Conservation (phyloP, 1,284 basidiomycete genomes). For the Ceraceosorus guamensis region DNA sequence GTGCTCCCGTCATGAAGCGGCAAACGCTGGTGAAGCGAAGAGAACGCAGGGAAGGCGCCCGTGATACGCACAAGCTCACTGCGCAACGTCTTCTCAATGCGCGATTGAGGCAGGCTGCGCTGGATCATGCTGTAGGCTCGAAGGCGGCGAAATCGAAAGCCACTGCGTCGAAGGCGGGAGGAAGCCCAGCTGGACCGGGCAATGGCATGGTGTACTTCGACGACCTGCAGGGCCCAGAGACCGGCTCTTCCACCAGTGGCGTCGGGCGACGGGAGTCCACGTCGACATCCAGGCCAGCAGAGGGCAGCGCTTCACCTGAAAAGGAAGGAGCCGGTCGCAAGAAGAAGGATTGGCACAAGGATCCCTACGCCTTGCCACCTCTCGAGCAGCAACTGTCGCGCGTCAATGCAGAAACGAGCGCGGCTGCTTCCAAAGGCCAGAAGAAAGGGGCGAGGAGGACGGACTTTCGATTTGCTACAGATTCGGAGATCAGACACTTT, state of each 20-base stretch:
- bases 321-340: constrained; percentile 40
- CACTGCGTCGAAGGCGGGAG: background rate
- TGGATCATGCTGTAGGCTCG: constrained; percentile 57
- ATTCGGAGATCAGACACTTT: constrained; percentile 37
- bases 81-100: constrained; percentile 85
- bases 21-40: constrained; percentile 47
- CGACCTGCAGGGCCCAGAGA: constrained; percentile 13
- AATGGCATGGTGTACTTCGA: constrained; percentile 46
- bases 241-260: constrained; percentile 1
- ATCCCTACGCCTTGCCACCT: constrained; percentile 44
- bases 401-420: constrained; percentile 17
- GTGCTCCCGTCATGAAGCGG: constrained; percentile 50
- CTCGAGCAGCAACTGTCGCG: constrained; percentile 32
- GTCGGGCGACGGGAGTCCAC: background rate
- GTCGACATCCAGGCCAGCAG: constrained; percentile 1
- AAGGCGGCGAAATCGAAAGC: background rate
- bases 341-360: constrained; percentile 49
- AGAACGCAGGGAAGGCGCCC: constrained; percentile 58
- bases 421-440: constrained; percentile 55
- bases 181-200: background rate
- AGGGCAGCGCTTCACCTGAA: constrained; percentile 48
- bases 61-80: constrained; percentile 41
- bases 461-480: constrained; percentile 45
- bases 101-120: constrained; percentile 81
- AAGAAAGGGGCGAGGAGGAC: constrained; percentile 17